A percentile compares a stretch with the other conserved stretches of the same genome.
phyloP scores from a whole-genome alignment of 2,329 filamentous ascomycete species.

The Nannizziopsis barbatae region DNA sequence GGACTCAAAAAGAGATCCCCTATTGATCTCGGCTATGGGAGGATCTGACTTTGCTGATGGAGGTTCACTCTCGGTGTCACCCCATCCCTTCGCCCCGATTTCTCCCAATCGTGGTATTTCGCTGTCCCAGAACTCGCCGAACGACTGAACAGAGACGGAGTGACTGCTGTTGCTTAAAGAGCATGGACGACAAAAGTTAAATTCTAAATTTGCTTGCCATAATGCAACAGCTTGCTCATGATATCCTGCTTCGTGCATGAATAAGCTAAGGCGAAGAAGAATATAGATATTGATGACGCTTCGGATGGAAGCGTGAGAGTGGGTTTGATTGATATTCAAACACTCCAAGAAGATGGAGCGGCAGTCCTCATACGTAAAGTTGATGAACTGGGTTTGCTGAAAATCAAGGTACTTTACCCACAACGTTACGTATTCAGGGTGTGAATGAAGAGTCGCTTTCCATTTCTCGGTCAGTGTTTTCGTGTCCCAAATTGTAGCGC shows the following conservation, averaged over 20 bases:
- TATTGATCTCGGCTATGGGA: conserved; percentile 17
- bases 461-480: conserved; percentile 54
- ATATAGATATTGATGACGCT: conserved; percentile 51
- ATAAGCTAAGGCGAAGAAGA: conserved; percentile 60
- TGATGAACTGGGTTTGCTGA: conserved; percentile 53
- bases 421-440: conserved; percentile 49
- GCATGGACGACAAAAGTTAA: conserved; percentile 51
- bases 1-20: conserved; percentile 28
- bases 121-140: conserved; percentile 76
- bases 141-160: conserved; percentile 27
- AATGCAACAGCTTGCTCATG: conserved; percentile 62
- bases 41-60: conserved; percentile 29
- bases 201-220: conserved; percentile 75
- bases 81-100: conserved; percentile 58
- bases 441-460: conserved; percentile 47
- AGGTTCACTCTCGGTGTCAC: conserved; percentile 16
- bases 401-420: conserved; percentile 68
- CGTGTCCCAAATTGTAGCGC: conserved; percentile 59
- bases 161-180: conserved; percentile 13
- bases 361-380: conserved; percentile 57
- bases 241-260: conserved; percentile 67
- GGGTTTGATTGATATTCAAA: conserved; percentile 33
- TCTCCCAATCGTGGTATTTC: conserved; percentile 74
- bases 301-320: conserved; percentile 17
- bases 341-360: conserved; percentile 50